Conservation (phyloP, 352 stramenopile species). For the Globisporangium viniferum region DNA sequence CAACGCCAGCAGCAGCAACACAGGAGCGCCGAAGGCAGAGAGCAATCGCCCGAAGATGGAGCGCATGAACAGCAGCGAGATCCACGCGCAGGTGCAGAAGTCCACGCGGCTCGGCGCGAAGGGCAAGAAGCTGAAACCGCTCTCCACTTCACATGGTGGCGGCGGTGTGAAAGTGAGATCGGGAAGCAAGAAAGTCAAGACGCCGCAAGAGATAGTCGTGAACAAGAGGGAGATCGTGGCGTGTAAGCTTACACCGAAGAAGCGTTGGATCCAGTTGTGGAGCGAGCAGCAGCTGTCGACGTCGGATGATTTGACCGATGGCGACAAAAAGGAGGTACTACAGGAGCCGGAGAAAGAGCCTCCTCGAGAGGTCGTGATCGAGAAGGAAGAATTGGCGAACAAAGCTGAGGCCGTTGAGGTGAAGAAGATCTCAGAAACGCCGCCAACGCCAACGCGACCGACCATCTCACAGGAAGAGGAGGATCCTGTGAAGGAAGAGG, state of each 20-base stretch:
- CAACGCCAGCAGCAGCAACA: constrained; percentile 20
- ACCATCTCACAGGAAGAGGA: constrained; percentile 10
- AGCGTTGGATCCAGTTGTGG: constrained; percentile 77
- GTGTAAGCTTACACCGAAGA: constrained; percentile 63
- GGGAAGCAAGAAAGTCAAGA: constrained; percentile 18
- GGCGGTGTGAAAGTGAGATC: constrained; percentile 8
- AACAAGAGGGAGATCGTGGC: constrained; percentile 17
- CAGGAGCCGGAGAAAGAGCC: constrained; percentile 16
- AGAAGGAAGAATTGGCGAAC: neutral
- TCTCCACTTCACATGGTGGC: constrained; percentile 18
- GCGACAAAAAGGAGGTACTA: neutral
- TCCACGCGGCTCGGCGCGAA: constrained; percentile 19
- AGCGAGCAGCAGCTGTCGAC: constrained; percentile 44
- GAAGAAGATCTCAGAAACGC: constrained; percentile 4
- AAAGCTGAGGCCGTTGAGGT: neutral
- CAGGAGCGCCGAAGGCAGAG: neutral
- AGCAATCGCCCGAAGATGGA: constrained; percentile 1
- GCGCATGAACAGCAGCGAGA: constrained; percentile 20
- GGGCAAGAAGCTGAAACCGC: constrained; percentile 38
- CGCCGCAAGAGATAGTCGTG: constrained; percentile 4
- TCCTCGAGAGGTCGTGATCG: neutral
- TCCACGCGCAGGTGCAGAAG: constrained; percentile 28
- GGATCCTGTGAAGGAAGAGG: constrained; percentile 5
- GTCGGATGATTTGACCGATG: constrained; percentile 3
- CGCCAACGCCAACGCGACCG: neutral